Evolutionary conservation across 345 rosid species (phyloP), one percentile per base, ranked within the genome.

Genomic region (Conringia planisiliqua): DNA sequence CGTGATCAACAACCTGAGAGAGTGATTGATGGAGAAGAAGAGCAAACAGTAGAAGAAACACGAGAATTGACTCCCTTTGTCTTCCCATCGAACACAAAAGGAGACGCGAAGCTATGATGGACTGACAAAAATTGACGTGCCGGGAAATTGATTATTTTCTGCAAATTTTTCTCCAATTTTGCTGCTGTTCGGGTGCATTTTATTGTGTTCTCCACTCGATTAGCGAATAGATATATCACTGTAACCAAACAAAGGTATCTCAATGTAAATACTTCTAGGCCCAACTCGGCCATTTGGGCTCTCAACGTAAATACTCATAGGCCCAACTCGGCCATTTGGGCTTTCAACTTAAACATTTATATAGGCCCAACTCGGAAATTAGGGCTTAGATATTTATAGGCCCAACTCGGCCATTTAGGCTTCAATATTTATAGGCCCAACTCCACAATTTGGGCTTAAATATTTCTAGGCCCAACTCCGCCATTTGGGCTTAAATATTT

Each of bases 21-120:
- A 66, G 63, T 52, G 81, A 51, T 73, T 68, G 78, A 40, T 57
- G 54, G 5, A 62, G 72, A 56, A 72, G 75, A 58, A 77, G 64
- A 33, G 26, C 0, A 10, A 68, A 24, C 0, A 80, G 68, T 13
- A 81, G 47, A n/a, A 64, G 72, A 68, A 59, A 63, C 72, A 71
- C 24, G 14, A 46, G 24, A 26, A 72, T n/a, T 44, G 66, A 61
- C 73, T 61, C 71, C 54, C 7, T 36, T 43, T 33, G 73, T 71
- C 78, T 63, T 69, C 72, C 78, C 79, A 77, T 77, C 79, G 74
- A 61, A 26, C 33, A 29, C 5, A 29, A 44, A 40, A 36, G n/a
- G 20, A 10, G 30, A 7, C 9, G 2, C 33, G 33, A 62, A 65
- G 43, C 70, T 20, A 10, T 17, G 18, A 10, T 17, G 18, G 12